These are phyloP conservation scores for Crithidia expoeki DNA, from an alignment of 208 protist genomes.

Conservation along the genomic window DNA sequence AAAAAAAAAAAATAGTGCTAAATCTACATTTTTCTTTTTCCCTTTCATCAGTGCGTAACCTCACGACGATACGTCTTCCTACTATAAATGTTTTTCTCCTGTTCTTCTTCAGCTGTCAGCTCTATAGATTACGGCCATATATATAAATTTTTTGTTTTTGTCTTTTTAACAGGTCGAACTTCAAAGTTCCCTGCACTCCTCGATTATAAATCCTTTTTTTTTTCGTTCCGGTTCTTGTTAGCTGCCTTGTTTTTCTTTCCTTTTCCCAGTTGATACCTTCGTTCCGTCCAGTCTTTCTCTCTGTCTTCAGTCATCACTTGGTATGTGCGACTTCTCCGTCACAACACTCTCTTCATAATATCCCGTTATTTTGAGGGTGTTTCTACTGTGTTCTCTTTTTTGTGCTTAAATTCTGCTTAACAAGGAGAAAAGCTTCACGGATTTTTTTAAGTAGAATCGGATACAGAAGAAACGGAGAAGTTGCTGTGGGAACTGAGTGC, in stretches of 20 bases:
- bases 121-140: background rate
- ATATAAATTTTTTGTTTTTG: constrained; percentile 2
- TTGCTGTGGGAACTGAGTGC: no score
- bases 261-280: background rate
- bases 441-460: no score
- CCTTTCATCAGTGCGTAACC: background rate
- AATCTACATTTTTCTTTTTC: background rate
- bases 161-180: background rate
- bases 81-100: background rate
- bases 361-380: constrained; percentile 1
- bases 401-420: no score
- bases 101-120: background rate
- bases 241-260: constrained; percentile 2
- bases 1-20: constrained; percentile 10
- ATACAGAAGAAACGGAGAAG: no score
- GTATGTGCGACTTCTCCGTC: background rate
- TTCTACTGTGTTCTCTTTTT: constrained; percentile 18
- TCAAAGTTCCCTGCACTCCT: background rate
- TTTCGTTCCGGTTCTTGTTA: background rate
- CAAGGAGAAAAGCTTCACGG: no score
- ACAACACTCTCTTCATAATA: background rate
- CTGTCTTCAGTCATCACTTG: background rate
- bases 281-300: constrained; percentile 2
- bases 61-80: background rate
- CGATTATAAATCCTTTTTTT: constrained; percentile 14